Evolutionary conservation across 75 land plant genomes (phyloP), one percentile per base, ranked within the genome.

Genomic region (Picea sitchensis): DNA sequence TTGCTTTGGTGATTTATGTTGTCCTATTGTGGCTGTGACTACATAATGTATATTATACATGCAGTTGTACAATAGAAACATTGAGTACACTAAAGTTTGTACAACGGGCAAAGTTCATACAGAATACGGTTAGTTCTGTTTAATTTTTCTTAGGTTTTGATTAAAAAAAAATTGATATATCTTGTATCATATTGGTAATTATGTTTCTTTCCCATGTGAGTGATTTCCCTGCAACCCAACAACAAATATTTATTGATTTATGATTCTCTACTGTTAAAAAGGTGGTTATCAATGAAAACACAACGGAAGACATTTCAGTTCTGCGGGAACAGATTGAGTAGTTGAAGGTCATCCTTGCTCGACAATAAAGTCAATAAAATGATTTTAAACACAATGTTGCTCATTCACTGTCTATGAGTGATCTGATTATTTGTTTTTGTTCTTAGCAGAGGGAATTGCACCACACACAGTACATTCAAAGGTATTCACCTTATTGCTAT

Each of bases 81-180:
- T 65, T 88, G 38, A 83, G 85, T 64, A 90, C 92, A 31, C 80
- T 90, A 15, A 90, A 88, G 78, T 90, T 90, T 88, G 88, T 91
- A 26, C 92, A 90, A 77, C 92, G 92, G n/a, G 91, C 92, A 34
- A 90, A 88, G 73, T 84, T 88, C 67, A 90, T 90, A 30, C 91
- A 80, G 14, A 90, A 90, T 59, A 81, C 68, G 75, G 86, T 83
- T 77, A 78, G 72, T 26, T 26, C 61, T 82, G n/a, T 54, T 61
- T 61, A 54, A 73, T 18, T 34, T 21, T 51, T 51, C 56, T 38
- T 11, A 73, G 26, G 17, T 51, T 76, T 51, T 38, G 5, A 1
- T 20, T 44, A n/a, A n/a, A n/a, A n/a, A n/a, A n/a, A n/a, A n/a
- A n/a, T 30, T n/a, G 38, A 38, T 32, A 14, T 75, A 8, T 75